phyloP scores from a whole-genome alignment of 108 stramenopile genomes.

The Discostella stelligeroides region DNA sequence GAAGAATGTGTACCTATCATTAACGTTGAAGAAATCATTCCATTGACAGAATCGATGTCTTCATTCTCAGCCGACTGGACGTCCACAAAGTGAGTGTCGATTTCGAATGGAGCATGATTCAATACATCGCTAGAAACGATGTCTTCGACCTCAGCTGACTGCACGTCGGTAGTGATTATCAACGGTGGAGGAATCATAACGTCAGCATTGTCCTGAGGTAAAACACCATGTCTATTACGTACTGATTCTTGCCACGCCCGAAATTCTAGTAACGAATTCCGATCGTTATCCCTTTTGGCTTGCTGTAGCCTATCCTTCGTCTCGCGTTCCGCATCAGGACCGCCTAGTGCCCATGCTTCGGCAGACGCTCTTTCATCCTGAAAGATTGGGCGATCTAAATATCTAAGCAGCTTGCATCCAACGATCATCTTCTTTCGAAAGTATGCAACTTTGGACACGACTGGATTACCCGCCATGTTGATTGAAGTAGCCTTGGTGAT shows the following conservation, averaged over 20 bases:
- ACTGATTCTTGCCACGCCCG: constrained; percentile 50
- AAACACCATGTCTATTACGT: constrained; percentile 1
- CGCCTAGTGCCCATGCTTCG: constrained; percentile 68
- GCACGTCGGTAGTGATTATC: too few species aligned
- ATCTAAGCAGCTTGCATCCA: constrained; percentile 55
- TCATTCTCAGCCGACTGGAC: too few species aligned
- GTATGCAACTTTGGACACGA: constrained; percentile 45
- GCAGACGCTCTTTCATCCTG: constrained; percentile 63
- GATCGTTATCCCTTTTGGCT: constrained; percentile 34
- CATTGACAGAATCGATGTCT: too few species aligned
- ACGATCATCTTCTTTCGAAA: constrained; percentile 77
- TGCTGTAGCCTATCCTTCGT: constrained; percentile 39
- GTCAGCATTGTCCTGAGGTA: constrained; percentile 7
- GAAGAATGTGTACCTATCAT: too few species aligned
- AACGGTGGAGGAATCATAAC: too few species aligned
- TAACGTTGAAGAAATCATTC: too few species aligned
- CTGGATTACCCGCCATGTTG: constrained; percentile 60
- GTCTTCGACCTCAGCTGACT: too few species aligned
- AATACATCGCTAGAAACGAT: too few species aligned
- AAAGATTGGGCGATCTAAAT: constrained; percentile 82
- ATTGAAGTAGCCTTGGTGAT: constrained; percentile 38
- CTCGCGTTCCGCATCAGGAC: constrained; percentile 56
- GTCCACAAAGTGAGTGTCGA: too few species aligned
- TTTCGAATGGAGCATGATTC: too few species aligned
- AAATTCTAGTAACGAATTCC: constrained; percentile 40